Percentiles rank a stretch among this genome's conserved stretches.
Evolutionary conservation across 192 early-diverging fungal species (phyloP).

Genomic region (Helicostylum pulchrum): DNA sequence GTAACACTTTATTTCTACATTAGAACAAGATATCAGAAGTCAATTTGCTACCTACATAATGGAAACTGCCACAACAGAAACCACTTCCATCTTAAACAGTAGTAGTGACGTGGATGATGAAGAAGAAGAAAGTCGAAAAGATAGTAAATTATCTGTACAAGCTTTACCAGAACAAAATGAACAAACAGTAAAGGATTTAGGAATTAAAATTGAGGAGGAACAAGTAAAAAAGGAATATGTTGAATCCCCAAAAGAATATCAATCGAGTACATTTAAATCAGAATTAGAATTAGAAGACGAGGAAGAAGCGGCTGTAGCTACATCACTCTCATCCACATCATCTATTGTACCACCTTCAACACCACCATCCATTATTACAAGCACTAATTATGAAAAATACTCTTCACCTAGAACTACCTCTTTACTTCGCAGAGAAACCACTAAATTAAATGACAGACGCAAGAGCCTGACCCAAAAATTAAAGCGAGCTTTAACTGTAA

Average conservation of each 20-base stretch:
- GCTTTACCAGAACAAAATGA: too few relatives aligned
- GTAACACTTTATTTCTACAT: neutral
- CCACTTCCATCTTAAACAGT: too few relatives aligned
- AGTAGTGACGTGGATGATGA: too few relatives aligned
- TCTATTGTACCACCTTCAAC: neutral
- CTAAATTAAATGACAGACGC: conserved; percentile 4
- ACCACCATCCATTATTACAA: neutral
- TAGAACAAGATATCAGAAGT: neutral
- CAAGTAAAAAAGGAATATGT: neutral
- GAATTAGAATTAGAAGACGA: too few relatives aligned
- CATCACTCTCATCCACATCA: neutral
- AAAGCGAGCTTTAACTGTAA: neutral
- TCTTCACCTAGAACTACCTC: neutral
- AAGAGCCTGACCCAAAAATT: conserved; percentile 5
- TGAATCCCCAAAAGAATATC: neutral
- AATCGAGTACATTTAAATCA: too few relatives aligned
- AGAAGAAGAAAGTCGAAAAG: too few relatives aligned
- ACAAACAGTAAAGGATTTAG: too few relatives aligned
- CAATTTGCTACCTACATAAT: neutral
- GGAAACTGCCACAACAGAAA: neutral
- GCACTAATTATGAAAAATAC: neutral
- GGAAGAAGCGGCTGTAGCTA: neutral
- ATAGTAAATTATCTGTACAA: too few relatives aligned
- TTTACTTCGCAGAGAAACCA: conserved; percentile 11
- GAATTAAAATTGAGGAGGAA: neutral